Percentiles rank a stretch among this genome's conserved stretches.
Conservation (phyloP, 208 protist genomes). For the Phytomonas francai region DNA sequence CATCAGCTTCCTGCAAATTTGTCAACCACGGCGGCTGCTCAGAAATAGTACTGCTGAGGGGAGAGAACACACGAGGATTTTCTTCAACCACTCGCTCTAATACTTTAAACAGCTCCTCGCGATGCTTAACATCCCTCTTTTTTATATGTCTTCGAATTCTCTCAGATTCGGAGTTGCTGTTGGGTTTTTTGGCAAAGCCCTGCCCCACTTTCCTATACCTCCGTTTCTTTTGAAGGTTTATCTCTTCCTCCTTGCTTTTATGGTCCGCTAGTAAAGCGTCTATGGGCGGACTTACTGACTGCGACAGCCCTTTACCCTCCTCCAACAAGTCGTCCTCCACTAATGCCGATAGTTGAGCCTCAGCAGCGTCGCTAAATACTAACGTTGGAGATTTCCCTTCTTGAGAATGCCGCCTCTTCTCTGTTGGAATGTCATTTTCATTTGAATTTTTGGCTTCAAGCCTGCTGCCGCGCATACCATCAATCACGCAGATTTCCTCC, state of each 20-base stretch:
- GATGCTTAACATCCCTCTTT: neutral
- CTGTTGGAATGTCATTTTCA: neutral
- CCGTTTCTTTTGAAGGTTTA: neutral
- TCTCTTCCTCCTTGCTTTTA: neutral
- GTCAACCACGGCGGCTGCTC: neutral
- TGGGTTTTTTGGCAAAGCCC: neutral
- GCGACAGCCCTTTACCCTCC: neutral
- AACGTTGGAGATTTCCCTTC: neutral
- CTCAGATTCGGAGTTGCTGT: neutral
- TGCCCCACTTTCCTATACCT: neutral
- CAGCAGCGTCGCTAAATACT: neutral
- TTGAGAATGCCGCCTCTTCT: neutral
- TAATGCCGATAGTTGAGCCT: neutral
- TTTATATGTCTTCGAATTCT: neutral
- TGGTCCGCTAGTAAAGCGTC: neutral
- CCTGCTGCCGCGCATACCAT: neutral
- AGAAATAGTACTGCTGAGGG: neutral
- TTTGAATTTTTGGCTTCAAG: neutral
- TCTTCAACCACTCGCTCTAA: neutral
- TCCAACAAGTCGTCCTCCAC: neutral
- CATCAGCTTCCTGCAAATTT: conserved; percentile 7
- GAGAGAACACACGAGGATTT: neutral
- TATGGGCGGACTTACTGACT: neutral
- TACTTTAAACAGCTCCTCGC: neutral
- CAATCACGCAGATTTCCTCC: neutral